phyloP scores from a whole-genome alignment of 2,329 filamentous ascomycete species.

The Beauveria bassiana region DNA sequence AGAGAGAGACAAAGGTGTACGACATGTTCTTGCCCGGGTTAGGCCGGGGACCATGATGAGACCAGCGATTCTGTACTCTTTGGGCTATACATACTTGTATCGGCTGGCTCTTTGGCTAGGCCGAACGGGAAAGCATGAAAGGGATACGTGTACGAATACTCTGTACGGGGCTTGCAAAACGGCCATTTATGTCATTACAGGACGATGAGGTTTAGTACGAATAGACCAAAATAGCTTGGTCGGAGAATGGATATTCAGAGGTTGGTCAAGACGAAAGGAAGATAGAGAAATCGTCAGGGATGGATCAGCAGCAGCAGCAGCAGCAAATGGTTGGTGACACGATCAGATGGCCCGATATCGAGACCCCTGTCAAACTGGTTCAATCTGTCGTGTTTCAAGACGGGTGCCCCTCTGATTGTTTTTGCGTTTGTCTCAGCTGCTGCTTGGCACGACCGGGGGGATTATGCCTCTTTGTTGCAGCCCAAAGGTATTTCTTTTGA shows the following conservation, averaged over 20 bases:
- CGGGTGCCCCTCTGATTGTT: background rate
- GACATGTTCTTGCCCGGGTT: background rate
- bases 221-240: no score
- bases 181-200: no score
- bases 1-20: no score
- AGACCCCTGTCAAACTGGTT: background rate
- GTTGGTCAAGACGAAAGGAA: background rate
- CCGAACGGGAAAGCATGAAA: background rate
- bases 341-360: conserved; percentile 5
- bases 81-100: no score
- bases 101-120: background rate
- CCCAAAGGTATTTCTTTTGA: background rate
- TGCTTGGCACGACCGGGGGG: background rate
- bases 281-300: background rate
- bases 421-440: background rate
- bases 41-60: no score
- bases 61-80: background rate
- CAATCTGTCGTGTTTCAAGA: background rate
- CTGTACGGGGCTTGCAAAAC: no score
- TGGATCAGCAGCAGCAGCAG: background rate
- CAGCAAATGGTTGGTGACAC: background rate
- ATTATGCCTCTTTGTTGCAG: no score
- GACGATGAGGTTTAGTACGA: no score
- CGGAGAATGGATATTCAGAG: no score
- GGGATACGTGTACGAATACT: background rate